A percentile compares a stretch with the other conserved stretches of the same genome.
phyloP scores from a whole-genome alignment of 2,329 filamentous ascomycete species.

The Fusarium pseudoanthophilum region DNA sequence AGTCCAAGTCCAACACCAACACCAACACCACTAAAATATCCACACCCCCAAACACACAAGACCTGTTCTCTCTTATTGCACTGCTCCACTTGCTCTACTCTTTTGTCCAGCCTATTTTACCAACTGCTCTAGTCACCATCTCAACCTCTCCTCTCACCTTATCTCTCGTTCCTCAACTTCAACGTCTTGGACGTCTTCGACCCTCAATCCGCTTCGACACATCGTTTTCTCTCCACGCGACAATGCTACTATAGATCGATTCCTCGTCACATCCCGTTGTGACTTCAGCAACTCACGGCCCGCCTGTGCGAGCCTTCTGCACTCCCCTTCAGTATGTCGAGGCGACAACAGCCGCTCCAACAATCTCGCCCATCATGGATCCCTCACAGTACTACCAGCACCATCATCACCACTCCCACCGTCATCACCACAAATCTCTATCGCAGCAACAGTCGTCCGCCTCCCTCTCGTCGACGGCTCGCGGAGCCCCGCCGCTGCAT shows the following conservation, averaged over 20 bases:
- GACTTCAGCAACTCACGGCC: constrained; percentile 37
- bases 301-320: constrained; percentile 41
- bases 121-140: constrained; percentile 30
- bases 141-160: constrained; percentile 34
- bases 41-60: constrained; percentile 43
- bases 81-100: constrained; percentile 41
- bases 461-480: constrained; percentile 43
- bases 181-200: constrained; percentile 6
- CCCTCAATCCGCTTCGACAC: constrained; percentile 1
- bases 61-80: constrained; percentile 37
- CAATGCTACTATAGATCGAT: constrained; percentile 45
- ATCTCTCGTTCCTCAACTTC: constrained; percentile 24
- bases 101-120: constrained; percentile 38
- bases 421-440: constrained; percentile 44
- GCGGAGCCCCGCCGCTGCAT: constrained; percentile 42
- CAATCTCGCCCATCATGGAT: constrained; percentile 44
- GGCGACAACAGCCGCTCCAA: constrained; percentile 37
- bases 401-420: constrained; percentile 37
- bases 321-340: constrained; percentile 43
- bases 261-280: constrained; percentile 38
- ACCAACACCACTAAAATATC: constrained; percentile 39
- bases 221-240: constrained; percentile 14
- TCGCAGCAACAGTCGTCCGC: constrained; percentile 46
- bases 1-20: constrained; percentile 15
- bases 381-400: constrained; percentile 43